A percentile compares a stretch with the other conserved stretches of the same genome.
These are phyloP conservation scores for Hygrophila difformis DNA, from an alignment of 257 asterid species.

Conservation along the genomic window DNA sequence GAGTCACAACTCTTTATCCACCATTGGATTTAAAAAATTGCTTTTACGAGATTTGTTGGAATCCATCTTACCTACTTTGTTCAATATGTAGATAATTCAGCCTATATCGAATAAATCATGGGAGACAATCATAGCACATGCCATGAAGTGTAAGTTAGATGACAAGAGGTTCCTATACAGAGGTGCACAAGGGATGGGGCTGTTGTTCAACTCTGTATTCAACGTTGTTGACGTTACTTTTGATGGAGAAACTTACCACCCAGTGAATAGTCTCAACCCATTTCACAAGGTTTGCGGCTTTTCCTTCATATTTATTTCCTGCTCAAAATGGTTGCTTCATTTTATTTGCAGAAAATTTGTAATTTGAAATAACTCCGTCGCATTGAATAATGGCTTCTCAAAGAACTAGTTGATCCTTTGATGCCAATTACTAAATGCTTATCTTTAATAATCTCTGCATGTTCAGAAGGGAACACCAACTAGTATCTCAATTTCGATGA, in stretches of 20 bases:
- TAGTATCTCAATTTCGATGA: background rate
- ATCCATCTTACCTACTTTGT: constrained; percentile 12
- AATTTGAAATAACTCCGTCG: no score
- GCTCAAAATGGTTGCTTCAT: background rate
- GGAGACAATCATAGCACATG: constrained; percentile 58
- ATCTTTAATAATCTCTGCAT: no score
- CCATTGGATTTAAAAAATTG: background rate
- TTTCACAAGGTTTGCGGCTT: constrained; percentile 50
- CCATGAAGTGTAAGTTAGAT: constrained; percentile 38
- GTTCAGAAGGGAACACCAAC: background rate
- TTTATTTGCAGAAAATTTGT: background rate
- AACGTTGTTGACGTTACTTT: constrained; percentile 46
- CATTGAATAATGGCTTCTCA: no score
- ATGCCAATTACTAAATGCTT: no score
- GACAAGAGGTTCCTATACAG: constrained; percentile 33
- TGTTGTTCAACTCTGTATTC: constrained; percentile 48
- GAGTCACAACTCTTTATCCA: constrained; percentile 20
- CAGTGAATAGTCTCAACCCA: constrained; percentile 26
- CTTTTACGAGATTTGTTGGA: background rate
- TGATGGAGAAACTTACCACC: constrained; percentile 41
- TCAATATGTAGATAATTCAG: constrained; percentile 44
- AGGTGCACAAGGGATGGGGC: constrained; percentile 24
- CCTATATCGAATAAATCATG: constrained; percentile 46
- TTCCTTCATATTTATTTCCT: constrained; percentile 6
- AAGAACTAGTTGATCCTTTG: no score